phyloP scores from a whole-genome alignment of 495 filamentous ascomycete species.

The Lophiotrema nucula region DNA sequence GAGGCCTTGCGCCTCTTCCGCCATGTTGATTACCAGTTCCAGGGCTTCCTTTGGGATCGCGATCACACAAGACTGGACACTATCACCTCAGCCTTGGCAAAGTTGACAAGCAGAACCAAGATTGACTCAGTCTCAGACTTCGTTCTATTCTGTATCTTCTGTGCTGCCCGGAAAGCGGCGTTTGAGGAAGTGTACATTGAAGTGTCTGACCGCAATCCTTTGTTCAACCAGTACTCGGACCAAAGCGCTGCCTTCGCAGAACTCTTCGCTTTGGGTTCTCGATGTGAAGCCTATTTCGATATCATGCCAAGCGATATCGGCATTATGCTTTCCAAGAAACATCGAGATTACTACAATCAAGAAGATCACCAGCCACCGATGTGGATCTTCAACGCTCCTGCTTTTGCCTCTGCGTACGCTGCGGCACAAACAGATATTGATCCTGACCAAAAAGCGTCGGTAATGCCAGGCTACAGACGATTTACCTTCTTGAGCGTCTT shows the following conservation, averaged over 20 bases:
- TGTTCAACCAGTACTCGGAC: conserved; percentile 56
- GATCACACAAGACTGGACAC: conserved; percentile 46
- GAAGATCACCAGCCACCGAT: conserved; percentile 49
- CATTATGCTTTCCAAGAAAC: conserved; percentile 54
- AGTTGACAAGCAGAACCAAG: conserved; percentile 41
- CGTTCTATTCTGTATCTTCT: conserved; percentile 55
- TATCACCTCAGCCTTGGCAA: conserved; percentile 44
- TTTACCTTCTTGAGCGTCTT: conserved; percentile 62
- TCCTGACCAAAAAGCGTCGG: conserved; percentile 47
- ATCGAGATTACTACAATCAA: conserved; percentile 49
- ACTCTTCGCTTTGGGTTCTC: conserved; percentile 59
- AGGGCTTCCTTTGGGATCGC: conserved; percentile 44
- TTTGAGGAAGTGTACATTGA: conserved; percentile 62
- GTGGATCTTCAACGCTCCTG: conserved; percentile 51
- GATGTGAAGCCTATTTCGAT: conserved; percentile 61
- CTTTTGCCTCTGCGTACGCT: conserved; percentile 53
- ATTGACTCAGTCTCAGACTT: conserved; percentile 53
- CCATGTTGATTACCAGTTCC: conserved; percentile 47
- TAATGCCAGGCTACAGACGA: conserved; percentile 50
- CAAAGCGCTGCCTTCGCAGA: conserved; percentile 63
- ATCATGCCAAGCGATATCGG: conserved; percentile 55
- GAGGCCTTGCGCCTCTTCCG: conserved; percentile 49
- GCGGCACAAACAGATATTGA: conserved; percentile 58
- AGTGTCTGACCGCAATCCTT: conserved; percentile 58
- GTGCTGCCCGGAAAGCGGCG: conserved; percentile 53